Conservation (phyloP, 495 filamentous ascomycete genomes). For the Daldinia childiae region DNA sequence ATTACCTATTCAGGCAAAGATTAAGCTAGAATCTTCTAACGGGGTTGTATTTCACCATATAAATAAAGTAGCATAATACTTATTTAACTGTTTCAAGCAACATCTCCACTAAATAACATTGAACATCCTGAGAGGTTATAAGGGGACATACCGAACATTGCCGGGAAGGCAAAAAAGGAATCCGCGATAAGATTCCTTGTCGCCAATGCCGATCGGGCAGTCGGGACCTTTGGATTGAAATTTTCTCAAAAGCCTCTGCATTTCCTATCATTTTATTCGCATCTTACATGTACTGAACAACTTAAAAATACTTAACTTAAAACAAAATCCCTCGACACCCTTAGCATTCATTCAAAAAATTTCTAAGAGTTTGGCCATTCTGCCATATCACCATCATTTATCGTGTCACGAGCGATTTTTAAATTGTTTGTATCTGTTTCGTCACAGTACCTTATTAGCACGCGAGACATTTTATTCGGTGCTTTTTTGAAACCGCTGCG, state of each 20-base stretch:
- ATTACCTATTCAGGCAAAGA: too few relatives aligned
- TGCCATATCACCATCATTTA: slow-evolving; percentile 31
- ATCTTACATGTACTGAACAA: slow-evolving; percentile 3
- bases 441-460: slow-evolving; percentile 2
- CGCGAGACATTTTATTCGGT: slow-evolving; percentile 16
- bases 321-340: slow-evolving; percentile 12
- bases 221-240: slow-evolving; percentile 18
- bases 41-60: too few relatives aligned
- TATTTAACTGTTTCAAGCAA: too few relatives aligned
- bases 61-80: too few relatives aligned
- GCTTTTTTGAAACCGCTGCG: slow-evolving; percentile 16
- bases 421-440: slow-evolving; percentile 13
- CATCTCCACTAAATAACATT: too few relatives aligned
- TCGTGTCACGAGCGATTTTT: slow-evolving; percentile 5
- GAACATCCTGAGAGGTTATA: too few relatives aligned
- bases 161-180: slow-evolving; percentile 27
- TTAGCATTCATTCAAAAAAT: slow-evolving; percentile 3
- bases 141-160: slow-evolving; percentile 21
- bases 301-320: slow-evolving; percentile 26
- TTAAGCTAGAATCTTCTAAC: too few relatives aligned
- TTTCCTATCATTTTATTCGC: slow-evolving; percentile 20
- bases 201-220: slow-evolving; percentile 33
- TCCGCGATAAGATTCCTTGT: slow-evolving; percentile 30
- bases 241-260: slow-evolving; percentile 27
- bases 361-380: slow-evolving; percentile 2